Evolutionary conservation across 495 filamentous ascomycete species (phyloP).

Genomic region (Terfezia claveryi): DNA sequence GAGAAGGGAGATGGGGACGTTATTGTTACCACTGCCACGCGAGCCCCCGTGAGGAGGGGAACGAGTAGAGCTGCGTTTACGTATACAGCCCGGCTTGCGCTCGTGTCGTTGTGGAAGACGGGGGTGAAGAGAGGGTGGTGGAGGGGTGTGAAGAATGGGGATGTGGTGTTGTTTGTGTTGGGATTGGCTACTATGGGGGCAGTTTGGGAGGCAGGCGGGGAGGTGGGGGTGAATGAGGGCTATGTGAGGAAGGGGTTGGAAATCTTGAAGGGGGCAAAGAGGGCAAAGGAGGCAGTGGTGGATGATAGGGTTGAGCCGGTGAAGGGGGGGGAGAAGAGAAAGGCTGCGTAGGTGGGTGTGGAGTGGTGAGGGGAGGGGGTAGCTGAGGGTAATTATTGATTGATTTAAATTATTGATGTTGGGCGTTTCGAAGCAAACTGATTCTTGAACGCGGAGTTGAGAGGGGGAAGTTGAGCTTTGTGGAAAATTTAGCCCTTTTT

Average conservation of each 20-base stretch:
- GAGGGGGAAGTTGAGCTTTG: too few species aligned
- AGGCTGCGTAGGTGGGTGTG: neutral
- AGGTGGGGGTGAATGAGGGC: neutral
- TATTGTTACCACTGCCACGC: too few species aligned
- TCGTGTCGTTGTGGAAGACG: constrained; percentile 77
- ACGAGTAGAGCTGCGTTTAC: constrained; percentile 43
- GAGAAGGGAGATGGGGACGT: too few species aligned
- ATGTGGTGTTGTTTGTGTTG: constrained; percentile 58
- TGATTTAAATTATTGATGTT: too few species aligned
- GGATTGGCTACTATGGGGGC: constrained; percentile 37
- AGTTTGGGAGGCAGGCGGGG: neutral
- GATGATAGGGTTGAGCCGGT: neutral
- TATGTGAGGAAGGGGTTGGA: neutral
- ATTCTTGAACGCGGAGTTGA: too few species aligned
- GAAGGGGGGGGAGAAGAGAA: neutral
- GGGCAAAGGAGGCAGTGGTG: neutral
- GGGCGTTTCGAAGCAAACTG: too few species aligned
- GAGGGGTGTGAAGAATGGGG: constrained; percentile 56
- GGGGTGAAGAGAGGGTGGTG: constrained; percentile 68
- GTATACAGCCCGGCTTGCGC: constrained; percentile 45
- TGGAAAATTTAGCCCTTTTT: too few species aligned
- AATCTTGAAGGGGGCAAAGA: neutral
- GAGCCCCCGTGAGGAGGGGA: constrained; percentile 3
- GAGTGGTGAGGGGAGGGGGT: too few species aligned
- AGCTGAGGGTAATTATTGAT: too few species aligned